Conservation (phyloP, 2,329 filamentous ascomycete genomes). For the Cadophora gregata region DNA sequence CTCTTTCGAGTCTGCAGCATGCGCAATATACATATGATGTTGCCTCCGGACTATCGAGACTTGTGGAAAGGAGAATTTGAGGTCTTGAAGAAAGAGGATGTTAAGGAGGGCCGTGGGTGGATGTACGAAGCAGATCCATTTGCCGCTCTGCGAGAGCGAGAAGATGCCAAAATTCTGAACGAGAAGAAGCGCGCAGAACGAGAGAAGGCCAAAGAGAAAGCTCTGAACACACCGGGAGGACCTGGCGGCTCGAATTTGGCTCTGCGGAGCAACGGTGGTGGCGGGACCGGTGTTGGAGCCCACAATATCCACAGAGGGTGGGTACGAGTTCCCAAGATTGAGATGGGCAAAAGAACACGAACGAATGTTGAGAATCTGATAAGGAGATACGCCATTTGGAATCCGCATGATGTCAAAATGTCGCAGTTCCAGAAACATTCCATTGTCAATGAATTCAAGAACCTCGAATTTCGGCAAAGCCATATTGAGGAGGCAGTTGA, state of each 20-base stretch:
- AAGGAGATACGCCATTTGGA: conserved; percentile 83
- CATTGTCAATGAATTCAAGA: conserved; percentile 75
- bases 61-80: conserved; percentile 91
- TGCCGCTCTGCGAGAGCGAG: conserved; percentile 76
- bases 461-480: conserved; percentile 85
- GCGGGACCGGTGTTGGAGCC: conserved; percentile 44
- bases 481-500: conserved; percentile 88
- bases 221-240: conserved; percentile 65
- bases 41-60: conserved; percentile 87
- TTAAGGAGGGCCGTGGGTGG: conserved; percentile 80
- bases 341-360: conserved; percentile 85
- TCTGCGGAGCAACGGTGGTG: conserved; percentile 53
- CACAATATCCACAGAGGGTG: conserved; percentile 68
- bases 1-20: conserved; percentile 92
- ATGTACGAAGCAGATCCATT: conserved; percentile 98
- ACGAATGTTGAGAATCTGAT: conserved; percentile 81
- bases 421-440: conserved; percentile 58
- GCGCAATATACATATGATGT: conserved; percentile 93
- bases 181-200: conserved; percentile 82
- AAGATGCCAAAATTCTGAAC: conserved; percentile 75
- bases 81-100: conserved; percentile 79
- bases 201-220: conserved; percentile 71
- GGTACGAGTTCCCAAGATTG: conserved; percentile 85
- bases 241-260: conserved; percentile 54
- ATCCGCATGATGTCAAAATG: conserved; percentile 76